Conservation (phyloP, 768 basidiomycete species). For the Mycena sanguinolenta region DNA sequence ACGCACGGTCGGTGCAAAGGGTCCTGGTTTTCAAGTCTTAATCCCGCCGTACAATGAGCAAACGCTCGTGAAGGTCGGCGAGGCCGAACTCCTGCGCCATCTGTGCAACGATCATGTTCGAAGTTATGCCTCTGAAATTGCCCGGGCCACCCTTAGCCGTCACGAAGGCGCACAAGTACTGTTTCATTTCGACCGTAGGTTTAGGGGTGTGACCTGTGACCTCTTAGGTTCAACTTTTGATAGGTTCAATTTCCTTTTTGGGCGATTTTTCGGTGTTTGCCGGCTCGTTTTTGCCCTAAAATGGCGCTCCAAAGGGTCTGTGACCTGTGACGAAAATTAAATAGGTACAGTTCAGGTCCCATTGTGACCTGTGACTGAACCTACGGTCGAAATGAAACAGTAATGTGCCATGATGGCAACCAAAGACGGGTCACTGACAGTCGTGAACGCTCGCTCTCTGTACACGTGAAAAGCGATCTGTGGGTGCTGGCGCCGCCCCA, state of each 20-base stretch:
- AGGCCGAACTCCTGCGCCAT: slow-evolving; percentile 5
- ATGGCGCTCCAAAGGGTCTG: no score
- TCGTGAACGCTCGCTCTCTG: slow-evolving; percentile 14
- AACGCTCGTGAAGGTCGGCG: slow-evolving; percentile 1
- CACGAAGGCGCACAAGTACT: not conserved
- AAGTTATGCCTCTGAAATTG: not conserved
- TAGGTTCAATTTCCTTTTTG: no score
- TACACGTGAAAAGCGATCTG: not conserved
- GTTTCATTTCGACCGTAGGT: no score
- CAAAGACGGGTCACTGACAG: not conserved
- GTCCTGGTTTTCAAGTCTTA: not conserved
- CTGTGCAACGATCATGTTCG: slow-evolving; percentile 15
- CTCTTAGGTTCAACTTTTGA: no score
- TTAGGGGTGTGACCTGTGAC: no score
- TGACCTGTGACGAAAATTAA: no score
- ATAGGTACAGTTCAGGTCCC: no score
- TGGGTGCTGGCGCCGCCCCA: not conserved
- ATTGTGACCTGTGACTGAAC: no score
- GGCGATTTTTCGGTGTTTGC: no score
- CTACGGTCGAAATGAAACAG: no score
- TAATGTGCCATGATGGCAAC: slow-evolving; percentile 13
- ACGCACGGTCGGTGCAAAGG: slow-evolving; percentile 13
- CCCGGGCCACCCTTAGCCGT: not conserved
- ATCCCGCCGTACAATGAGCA: slow-evolving; percentile 10
- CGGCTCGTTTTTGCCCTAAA: no score